These are phyloP conservation scores for Fraxinus greggii DNA, from an alignment of 305 asterid species.

Conservation along the genomic window DNA sequence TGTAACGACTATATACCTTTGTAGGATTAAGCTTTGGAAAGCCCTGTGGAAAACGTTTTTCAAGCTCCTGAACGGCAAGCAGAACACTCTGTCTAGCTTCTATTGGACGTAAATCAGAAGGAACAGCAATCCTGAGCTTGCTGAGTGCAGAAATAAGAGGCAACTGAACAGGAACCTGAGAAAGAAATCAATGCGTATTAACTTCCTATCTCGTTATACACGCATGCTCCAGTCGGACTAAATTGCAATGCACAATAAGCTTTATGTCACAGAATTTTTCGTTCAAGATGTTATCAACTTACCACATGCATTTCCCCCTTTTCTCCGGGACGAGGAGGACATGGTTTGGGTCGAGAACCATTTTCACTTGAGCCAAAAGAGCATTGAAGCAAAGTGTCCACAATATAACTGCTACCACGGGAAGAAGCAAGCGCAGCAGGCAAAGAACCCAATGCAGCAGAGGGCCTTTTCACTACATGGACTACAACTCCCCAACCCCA, in stretches of 20 bases:
- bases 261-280: slow-evolving; percentile 2
- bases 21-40: slow-evolving; percentile 90
- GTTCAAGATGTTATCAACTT: slow-evolving; percentile 27
- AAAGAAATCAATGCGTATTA: slow-evolving; percentile 21
- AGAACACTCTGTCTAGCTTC: slow-evolving; percentile 87
- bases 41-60: slow-evolving; percentile 87
- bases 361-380: slow-evolving; percentile 66
- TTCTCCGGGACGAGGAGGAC: slow-evolving; percentile 88
- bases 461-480: slow-evolving; percentile 79
- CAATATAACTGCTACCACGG: slow-evolving; percentile 75
- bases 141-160: slow-evolving; percentile 88
- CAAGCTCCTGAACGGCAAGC: slow-evolving; percentile 83
- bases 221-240: slow-evolving; percentile 11
- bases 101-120: slow-evolving; percentile 80
- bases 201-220: slow-evolving; percentile 8
- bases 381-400: slow-evolving; percentile 89
- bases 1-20: slow-evolving; percentile 52
- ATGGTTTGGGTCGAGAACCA: slow-evolving; percentile 85
- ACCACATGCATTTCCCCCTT: slow-evolving; percentile 99
- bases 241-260: neutral
- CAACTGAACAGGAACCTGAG: slow-evolving; percentile 93
- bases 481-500: slow-evolving; percentile 99
- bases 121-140: slow-evolving; percentile 80
- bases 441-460: slow-evolving; percentile 66
- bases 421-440: slow-evolving; percentile 88